phyloP scores from a whole-genome alignment of 176 grass and related monocot species.

The Musa schizocarpa region DNA sequence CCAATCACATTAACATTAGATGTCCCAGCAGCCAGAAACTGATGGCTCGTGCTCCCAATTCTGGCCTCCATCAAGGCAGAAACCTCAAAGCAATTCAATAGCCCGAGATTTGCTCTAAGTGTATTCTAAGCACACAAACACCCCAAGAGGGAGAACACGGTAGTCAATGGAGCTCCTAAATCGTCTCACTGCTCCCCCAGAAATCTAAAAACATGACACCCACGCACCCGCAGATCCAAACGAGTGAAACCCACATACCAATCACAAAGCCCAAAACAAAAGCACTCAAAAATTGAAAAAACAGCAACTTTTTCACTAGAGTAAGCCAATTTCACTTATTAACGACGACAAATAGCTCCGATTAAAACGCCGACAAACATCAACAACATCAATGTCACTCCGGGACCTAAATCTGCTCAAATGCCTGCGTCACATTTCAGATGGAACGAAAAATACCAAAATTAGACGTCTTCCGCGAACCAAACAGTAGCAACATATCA shows the following conservation, averaged over 20 bases:
- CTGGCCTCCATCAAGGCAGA: constrained; percentile 17
- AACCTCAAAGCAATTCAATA: not conserved
- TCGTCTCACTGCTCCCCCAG: constrained; percentile 15
- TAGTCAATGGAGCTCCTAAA: not conserved
- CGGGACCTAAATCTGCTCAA: no score
- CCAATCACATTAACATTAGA: constrained; percentile 8
- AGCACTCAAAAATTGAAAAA: not conserved
- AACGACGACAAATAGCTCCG: no score
- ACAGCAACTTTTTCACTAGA: not conserved
- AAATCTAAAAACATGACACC: constrained; percentile 23
- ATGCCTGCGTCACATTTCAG: no score
- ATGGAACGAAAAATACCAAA: no score
- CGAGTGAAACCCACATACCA: constrained; percentile 26
- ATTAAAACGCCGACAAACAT: no score
- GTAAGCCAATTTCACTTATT: no score
- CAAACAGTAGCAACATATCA: no score
- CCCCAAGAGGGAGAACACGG: not conserved
- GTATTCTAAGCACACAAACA: not conserved
- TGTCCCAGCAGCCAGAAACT: constrained; percentile 10
- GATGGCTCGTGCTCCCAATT: constrained; percentile 6
- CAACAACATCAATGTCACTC: no score
- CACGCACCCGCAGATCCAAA: constrained; percentile 22
- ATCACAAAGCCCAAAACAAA: not conserved
- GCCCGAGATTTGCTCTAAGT: not conserved
- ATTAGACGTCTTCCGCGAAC: no score